These are phyloP conservation scores for Lentinula sp. DNA, from an alignment of 768 basidiomycete genomes.

Conservation along the genomic window DNA sequence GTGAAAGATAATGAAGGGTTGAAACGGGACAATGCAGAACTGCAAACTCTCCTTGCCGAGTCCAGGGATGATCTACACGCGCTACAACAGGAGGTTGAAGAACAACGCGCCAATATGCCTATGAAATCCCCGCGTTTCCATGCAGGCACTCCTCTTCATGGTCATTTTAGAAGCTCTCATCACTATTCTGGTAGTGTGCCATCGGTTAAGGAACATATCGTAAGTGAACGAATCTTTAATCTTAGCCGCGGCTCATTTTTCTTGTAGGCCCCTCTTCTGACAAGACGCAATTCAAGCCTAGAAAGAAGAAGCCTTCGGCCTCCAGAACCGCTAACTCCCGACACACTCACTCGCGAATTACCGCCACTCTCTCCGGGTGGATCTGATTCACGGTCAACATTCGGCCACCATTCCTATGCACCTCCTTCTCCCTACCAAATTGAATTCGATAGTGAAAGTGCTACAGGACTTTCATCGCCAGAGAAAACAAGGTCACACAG, in stretches of 20 bases:
- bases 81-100: constrained; percentile 71
- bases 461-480: constrained; percentile 18
- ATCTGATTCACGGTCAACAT: constrained; percentile 26
- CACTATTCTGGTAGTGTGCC: constrained; percentile 37
- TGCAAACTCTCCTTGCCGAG: constrained; percentile 68
- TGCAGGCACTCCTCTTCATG: constrained; percentile 30
- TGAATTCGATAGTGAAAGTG: constrained; percentile 35
- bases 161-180: constrained; percentile 30
- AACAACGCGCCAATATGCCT: constrained; percentile 49
- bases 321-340: constrained; percentile 31
- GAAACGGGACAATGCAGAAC: constrained; percentile 75
- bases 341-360: constrained; percentile 31
- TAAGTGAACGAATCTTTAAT: constrained; percentile 9
- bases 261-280: constrained; percentile 11
- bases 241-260: background rate
- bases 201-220: constrained; percentile 31
- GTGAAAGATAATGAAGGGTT: constrained; percentile 81
- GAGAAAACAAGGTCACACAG: constrained; percentile 34
- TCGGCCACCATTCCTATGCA: constrained; percentile 20
- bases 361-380: constrained; percentile 32
- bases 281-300: constrained; percentile 20
- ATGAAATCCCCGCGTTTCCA: constrained; percentile 20
- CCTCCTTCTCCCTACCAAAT: constrained; percentile 25
- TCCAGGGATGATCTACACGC: constrained; percentile 69
- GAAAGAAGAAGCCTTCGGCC: constrained; percentile 15